These are phyloP conservation scores for Conticribra weissflogii DNA, from an alignment of 108 stramenopile species.

Conservation along the genomic window DNA sequence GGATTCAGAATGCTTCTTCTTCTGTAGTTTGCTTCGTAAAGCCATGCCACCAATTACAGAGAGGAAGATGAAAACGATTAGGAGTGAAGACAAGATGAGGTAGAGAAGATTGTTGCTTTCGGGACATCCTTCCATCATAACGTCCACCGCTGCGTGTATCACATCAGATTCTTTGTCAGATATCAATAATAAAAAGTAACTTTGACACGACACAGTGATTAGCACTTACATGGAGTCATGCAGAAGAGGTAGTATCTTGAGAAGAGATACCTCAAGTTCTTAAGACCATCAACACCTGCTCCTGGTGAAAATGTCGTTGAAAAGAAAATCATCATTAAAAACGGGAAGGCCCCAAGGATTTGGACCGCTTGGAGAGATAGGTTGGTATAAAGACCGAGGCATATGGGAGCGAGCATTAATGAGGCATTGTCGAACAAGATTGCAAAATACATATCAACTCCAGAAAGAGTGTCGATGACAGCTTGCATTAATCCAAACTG, in stretches of 20 bases:
- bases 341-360: slow-evolving; percentile 62
- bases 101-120: slow-evolving; percentile 50
- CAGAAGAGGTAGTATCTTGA: slow-evolving; percentile 74
- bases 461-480: slow-evolving; percentile 31
- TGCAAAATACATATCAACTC: slow-evolving; percentile 43
- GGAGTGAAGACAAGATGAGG: slow-evolving; percentile 43
- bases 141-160: too few species aligned
- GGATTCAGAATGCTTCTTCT: slow-evolving; percentile 14
- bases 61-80: slow-evolving; percentile 48
- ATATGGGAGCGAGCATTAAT: slow-evolving; percentile 57
- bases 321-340: slow-evolving; percentile 75
- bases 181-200: too few species aligned
- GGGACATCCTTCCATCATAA: slow-evolving; percentile 71
- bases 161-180: too few species aligned
- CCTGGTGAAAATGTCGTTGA: slow-evolving; percentile 69
- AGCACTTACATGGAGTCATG: slow-evolving; percentile 57
- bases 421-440: slow-evolving; percentile 60
- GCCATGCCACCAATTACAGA: slow-evolving; percentile 1
- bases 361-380: slow-evolving; percentile 61
- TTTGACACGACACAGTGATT: too few species aligned
- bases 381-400: slow-evolving; percentile 58
- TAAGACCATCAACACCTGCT: slow-evolving; percentile 58
- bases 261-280: slow-evolving; percentile 65
- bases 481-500: slow-evolving; percentile 41
- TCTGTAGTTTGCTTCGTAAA: not conserved